These are phyloP conservation scores for Tillandsia fasciculata DNA, from an alignment of 176 grass and related monocot genomes.

Conservation along the genomic window DNA sequence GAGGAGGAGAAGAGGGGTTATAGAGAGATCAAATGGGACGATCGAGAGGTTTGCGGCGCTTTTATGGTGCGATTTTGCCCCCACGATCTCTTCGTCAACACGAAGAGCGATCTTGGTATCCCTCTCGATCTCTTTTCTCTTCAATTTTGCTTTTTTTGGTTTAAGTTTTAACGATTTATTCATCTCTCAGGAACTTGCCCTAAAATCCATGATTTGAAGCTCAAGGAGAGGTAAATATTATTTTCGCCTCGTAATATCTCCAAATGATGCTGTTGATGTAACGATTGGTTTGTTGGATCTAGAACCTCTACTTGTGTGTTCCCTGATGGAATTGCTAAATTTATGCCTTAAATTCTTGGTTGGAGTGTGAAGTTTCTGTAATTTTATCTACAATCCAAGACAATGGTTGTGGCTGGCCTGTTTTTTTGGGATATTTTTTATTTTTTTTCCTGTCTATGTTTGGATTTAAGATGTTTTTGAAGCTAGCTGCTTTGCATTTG, in stretches of 20 bases:
- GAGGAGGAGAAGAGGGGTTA: conserved; percentile 79
- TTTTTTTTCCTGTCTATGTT: neutral
- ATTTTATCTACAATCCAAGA: too few relatives aligned
- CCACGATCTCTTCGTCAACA: conserved; percentile 88
- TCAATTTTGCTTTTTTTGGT: neutral
- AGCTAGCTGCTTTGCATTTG: conserved; percentile 26
- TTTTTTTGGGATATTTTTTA: neutral
- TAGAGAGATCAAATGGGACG: conserved; percentile 80
- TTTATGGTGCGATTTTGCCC: conserved; percentile 82
- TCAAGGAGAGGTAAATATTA: conserved; percentile 70
- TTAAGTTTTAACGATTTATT: conserved; percentile 7
- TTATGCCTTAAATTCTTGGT: too few relatives aligned
- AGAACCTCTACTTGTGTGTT: neutral
- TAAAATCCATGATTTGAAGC: conserved; percentile 90
- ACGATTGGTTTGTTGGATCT: neutral
- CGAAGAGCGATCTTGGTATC: conserved; percentile 82
- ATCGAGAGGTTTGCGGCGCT: conserved; percentile 66
- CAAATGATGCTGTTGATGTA: neutral
- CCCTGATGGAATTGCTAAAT: too few relatives aligned
- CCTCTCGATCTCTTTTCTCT: neutral
- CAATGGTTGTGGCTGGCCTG: too few relatives aligned
- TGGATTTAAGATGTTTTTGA: conserved; percentile 18
- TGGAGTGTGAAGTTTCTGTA: too few relatives aligned
- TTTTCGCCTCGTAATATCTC: conserved; percentile 7
- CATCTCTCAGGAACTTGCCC: conserved; percentile 49